Evolutionary conservation across 148 eudicot genomes (phyloP), one percentile per base, ranked within the genome.

Genomic region (Rhododendron griersonianum): DNA sequence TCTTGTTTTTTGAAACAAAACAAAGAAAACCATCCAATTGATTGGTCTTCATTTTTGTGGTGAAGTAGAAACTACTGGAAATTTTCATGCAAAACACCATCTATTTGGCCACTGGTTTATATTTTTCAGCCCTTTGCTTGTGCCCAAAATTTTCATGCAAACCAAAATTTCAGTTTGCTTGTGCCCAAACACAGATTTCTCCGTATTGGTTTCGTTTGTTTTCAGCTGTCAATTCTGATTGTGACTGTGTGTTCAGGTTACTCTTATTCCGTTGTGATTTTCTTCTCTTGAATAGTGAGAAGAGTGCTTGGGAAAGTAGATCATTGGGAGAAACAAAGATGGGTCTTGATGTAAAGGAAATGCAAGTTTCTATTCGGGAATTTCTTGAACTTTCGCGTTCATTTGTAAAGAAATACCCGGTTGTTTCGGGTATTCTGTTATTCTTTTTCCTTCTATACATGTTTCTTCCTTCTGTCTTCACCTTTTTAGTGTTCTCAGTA

Each of bases 291-390:
- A 25, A 53, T 61, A 84, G 37, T 77, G 3, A 57, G 3, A 57
- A 2, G 61, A 84, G 44, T 21, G 25, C 35, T 39, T 57, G 63
- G 35, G 81, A 59, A 6, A 73, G 73, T 74, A 48, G 45, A 41
- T 30, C 41, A 5, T 73, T 85, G 25, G 16, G 74, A 59, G 53
- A 53, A 15, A 67, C 18, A 55, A 80, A 89, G 63, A 96, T 96
- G 96, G 94, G 86, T 77, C 85, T 93, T 82, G 93, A 92, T 90
- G 89, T 85, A 37, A 90, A 91, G 82, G 93, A 89, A 79, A 48
- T 95, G 39, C 92, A 91, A 92, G 79, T 86, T 37, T 87, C 74
- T 75, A 28, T 90, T 55, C 82, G 86, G 69, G 88, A 87, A 90
- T 35, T 91, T 83, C 55, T 91, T 81, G 84, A 87, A 67, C 67